Percentiles rank a stretch among this genome's conserved stretches.
phyloP scores from a whole-genome alignment of 2,329 filamentous ascomycete genomes.

The Emergomyces orientalis region DNA sequence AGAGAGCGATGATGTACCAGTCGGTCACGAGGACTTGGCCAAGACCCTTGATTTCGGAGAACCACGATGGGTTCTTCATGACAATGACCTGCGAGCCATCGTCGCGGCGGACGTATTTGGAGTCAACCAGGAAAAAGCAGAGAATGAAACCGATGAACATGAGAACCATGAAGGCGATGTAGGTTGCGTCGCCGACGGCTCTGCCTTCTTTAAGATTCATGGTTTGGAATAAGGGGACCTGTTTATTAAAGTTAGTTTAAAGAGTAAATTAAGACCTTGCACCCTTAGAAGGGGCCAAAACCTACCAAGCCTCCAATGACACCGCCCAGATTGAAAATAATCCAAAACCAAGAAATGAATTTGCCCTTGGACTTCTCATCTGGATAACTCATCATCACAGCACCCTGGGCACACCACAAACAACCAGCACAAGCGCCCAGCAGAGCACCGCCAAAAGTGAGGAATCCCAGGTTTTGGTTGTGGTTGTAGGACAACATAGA shows the following conservation, averaged over 20 bases:
- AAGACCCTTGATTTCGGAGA: conserved; percentile 66
- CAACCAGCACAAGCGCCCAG: conserved; percentile 43
- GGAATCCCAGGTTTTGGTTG: conserved; percentile 39
- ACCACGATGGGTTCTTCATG: conserved; percentile 86
- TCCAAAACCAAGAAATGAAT: conserved; percentile 88
- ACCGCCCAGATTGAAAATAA: conserved; percentile 86
- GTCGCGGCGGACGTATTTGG: conserved; percentile 59
- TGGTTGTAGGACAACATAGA: conserved; percentile 45
- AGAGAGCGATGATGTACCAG: conserved; percentile 63
- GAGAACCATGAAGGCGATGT: conserved; percentile 77
- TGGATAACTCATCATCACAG: conserved; percentile 68
- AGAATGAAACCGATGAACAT: conserved; percentile 64
- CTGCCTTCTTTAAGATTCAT: conserved; percentile 32
- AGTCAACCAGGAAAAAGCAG: conserved; percentile 61
- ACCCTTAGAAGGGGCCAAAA: conserved; percentile 6
- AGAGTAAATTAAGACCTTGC: neutral
- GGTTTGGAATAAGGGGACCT: conserved; percentile 41
- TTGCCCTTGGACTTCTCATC: conserved; percentile 71
- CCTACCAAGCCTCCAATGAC: conserved; percentile 69
- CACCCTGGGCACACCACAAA: conserved; percentile 44
- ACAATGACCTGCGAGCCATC: conserved; percentile 74
- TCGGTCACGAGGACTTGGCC: conserved; percentile 62
- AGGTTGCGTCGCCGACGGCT: conserved; percentile 60
- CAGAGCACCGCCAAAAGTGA: conserved; percentile 42
- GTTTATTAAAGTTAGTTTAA: neutral